phyloP scores from a whole-genome alignment of 345 rosid genomes.

The Ricinus communis region DNA sequence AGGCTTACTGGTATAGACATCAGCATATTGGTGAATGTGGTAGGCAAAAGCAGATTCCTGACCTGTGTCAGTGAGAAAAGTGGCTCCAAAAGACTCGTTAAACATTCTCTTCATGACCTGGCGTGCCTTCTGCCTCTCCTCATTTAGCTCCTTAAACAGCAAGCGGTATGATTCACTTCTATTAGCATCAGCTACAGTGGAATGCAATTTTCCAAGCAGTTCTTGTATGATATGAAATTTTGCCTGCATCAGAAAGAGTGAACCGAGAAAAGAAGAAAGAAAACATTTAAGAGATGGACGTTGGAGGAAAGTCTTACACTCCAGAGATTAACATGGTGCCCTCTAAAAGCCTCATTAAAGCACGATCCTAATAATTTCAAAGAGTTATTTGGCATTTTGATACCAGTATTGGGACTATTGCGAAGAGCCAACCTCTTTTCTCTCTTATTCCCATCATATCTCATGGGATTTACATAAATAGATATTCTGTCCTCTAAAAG shows the following conservation, averaged over 20 bases:
- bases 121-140: constrained; percentile 72
- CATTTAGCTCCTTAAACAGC: constrained; percentile 70
- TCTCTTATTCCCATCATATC: no score
- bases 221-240: constrained; percentile 93
- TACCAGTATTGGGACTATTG: no score
- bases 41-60: constrained; percentile 96
- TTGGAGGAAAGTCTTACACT: no score
- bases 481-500: no score
- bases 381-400: no score
- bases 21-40: constrained; percentile 95
- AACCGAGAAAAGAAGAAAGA: not conserved
- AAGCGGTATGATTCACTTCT: constrained; percentile 50
- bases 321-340: no score
- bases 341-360: no score
- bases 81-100: constrained; percentile 92
- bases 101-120: constrained; percentile 77
- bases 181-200: constrained; percentile 44
- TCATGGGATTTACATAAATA: no score
- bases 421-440: no score
- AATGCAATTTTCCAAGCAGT: constrained; percentile 79
- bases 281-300: no score
- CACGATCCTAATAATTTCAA: no score
- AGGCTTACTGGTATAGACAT: constrained; percentile 86
- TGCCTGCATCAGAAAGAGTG: constrained; percentile 46
- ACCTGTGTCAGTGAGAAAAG: constrained; percentile 84